Evolutionary conservation across 345 rosid species (phyloP).

Genomic region (Erodium maritimum): DNA sequence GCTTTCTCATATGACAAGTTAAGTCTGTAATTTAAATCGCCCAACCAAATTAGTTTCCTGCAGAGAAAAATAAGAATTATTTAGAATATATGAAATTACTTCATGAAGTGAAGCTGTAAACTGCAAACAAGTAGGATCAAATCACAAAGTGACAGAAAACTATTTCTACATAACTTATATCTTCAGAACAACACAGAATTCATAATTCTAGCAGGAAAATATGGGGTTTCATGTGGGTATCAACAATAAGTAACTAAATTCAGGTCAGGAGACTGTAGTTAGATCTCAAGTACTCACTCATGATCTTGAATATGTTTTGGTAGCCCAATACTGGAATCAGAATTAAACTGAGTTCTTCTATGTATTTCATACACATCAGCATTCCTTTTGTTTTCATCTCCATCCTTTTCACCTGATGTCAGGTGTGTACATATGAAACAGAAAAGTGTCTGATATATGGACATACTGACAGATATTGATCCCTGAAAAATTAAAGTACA

Average conservation of each 20-base stretch:
- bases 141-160: neutral
- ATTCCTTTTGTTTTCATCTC: constrained; percentile 79
- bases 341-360: constrained; percentile 60
- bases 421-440: constrained; percentile 80
- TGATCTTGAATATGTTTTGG: constrained; percentile 67
- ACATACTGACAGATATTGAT: constrained; percentile 88
- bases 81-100: neutral
- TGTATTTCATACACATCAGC: constrained; percentile 81
- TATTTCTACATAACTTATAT: neutral
- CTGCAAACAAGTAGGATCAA: neutral
- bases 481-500: constrained; percentile 45
- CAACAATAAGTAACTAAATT: neutral
- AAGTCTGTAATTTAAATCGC: constrained; percentile 86
- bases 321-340: constrained; percentile 43
- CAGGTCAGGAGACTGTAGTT: neutral
- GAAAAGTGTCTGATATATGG: constrained; percentile 73
- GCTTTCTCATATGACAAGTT: constrained; percentile 60
- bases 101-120: neutral
- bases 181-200: neutral
- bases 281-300: constrained; percentile 41
- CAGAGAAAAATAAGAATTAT: constrained; percentile 10
- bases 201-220: neutral
- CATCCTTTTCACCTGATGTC: constrained; percentile 86
- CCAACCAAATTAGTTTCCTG: constrained; percentile 87
- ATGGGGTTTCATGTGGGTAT: neutral